Conservation (phyloP, 2,329 filamentous ascomycete species). For the Thielaviopsis ethacetica region DNA sequence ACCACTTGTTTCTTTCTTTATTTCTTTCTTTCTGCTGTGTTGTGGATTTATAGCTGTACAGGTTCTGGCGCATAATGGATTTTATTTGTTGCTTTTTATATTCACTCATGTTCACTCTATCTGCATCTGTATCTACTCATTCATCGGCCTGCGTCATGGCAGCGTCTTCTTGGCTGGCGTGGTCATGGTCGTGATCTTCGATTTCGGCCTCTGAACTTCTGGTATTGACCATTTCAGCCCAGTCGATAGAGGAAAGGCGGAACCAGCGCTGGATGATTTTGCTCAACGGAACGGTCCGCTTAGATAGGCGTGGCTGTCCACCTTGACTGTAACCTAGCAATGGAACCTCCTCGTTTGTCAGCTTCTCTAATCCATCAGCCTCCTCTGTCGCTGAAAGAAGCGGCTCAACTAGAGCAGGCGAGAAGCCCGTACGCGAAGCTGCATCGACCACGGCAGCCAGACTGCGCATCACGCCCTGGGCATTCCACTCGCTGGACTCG, state of each 20-base stretch:
- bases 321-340: conserved; percentile 10
- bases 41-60: conserved; percentile 1
- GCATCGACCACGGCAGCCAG: conserved; percentile 47
- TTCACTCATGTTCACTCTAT: background rate
- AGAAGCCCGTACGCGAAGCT: conserved; percentile 29
- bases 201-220: background rate
- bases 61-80: background rate
- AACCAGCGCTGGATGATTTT: conserved; percentile 6
- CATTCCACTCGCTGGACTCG: conserved; percentile 57
- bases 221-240: background rate
- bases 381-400: conserved; percentile 1
- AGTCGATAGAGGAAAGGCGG: background rate
- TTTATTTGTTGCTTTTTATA: background rate
- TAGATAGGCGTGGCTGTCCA: conserved; percentile 5
- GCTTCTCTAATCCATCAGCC: background rate
- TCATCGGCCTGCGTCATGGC: conserved; percentile 7
- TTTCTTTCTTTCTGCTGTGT: background rate
- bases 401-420: conserved; percentile 32
- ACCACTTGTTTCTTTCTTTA: conserved; percentile 4
- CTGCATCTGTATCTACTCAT: background rate
- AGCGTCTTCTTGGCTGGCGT: conserved; percentile 2
- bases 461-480: conserved; percentile 50
- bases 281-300: conserved; percentile 1
- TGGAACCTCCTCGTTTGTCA: conserved; percentile 6
- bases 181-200: background rate